Conservation (phyloP, 352 stramenopile species). For the Globisporangium viniferum region DNA sequence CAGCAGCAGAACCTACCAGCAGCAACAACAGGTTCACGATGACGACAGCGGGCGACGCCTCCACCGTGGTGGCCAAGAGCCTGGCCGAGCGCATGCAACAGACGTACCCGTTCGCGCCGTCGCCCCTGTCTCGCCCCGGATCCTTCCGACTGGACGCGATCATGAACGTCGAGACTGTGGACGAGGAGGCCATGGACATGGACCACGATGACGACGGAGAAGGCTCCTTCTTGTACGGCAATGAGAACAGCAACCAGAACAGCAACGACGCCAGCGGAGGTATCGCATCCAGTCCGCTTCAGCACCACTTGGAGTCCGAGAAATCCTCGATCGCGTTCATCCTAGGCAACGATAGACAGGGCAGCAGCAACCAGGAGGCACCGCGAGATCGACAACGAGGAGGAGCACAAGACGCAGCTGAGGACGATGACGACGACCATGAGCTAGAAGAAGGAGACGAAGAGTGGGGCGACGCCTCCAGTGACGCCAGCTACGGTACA, state of each 20-base stretch:
- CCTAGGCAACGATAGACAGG: constrained; percentile 15
- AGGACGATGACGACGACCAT: constrained; percentile 5
- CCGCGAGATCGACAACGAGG: neutral
- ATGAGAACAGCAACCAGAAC: constrained; percentile 15
- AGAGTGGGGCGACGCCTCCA: constrained; percentile 21
- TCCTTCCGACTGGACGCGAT: constrained; percentile 14
- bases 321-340: constrained; percentile 35
- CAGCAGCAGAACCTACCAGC: neutral
- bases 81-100: constrained; percentile 15
- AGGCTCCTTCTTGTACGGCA: constrained; percentile 3
- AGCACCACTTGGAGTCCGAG: constrained; percentile 9
- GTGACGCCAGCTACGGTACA: constrained; percentile 27
- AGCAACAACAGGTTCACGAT: neutral
- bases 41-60: constrained; percentile 1
- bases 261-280: neutral
- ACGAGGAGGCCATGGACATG: constrained; percentile 1
- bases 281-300: neutral
- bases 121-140: neutral
- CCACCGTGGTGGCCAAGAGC: constrained; percentile 3
- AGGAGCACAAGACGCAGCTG: neutral
- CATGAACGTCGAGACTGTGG: constrained; percentile 12
- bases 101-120: constrained; percentile 17
- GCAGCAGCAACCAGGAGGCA: neutral
- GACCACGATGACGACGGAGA: neutral
- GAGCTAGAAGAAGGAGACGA: constrained; percentile 10